Base-by-base conservation (phyloP, 139 green algal genomes). In the Prasinococcaceae sp. region DNA sequence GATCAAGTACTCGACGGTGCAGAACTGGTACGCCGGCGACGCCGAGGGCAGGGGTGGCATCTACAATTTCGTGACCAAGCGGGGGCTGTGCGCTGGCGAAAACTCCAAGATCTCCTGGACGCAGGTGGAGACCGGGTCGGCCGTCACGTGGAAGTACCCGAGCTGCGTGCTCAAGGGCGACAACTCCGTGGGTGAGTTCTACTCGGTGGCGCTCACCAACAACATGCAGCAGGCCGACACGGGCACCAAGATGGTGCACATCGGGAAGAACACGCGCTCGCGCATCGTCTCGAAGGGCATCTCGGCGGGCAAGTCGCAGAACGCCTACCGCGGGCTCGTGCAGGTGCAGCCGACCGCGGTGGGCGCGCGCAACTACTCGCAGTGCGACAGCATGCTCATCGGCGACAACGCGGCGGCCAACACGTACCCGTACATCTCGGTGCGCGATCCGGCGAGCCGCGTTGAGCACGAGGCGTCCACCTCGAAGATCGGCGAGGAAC, bases 21-120 rank as follows among this genome's bases (percentile, higher is more conserved):
- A 99, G 69, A 96, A 97, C 61, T 96, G 88, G 86, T 97, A 96
- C 52, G 84, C 88, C 12, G 90, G 90, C 19, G 80, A 98, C 59
- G 79, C 70, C 35, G 56, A 89, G 25, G 90, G 90, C 8, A 50
- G 58, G 14, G 90, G 90, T 4, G 90, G 90, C 53, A 98, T 98
- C 72, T 98, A 94, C 81, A 98, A 98, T 73, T 98, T 98, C 74
- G 90, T 98, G 10, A 98, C 90, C 55, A 98, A 98, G 79, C 77
- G 90, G 12, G 90, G 85, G 6, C 67, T 98, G 51, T 98, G 90
- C 72, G 60, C 78, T 20, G 90, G 90, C 0, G 73, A 77, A 10
- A 72, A 80, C 57, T 86, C 84, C 49, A 97, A 98, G 78, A 95
- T 98, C 57, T 93, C 79, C 1, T 98, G 90, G 90, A 98, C 90